Evolutionary conservation across 768 basidiomycete genomes (phyloP).

Genomic region (Hygrophorus russula): DNA sequence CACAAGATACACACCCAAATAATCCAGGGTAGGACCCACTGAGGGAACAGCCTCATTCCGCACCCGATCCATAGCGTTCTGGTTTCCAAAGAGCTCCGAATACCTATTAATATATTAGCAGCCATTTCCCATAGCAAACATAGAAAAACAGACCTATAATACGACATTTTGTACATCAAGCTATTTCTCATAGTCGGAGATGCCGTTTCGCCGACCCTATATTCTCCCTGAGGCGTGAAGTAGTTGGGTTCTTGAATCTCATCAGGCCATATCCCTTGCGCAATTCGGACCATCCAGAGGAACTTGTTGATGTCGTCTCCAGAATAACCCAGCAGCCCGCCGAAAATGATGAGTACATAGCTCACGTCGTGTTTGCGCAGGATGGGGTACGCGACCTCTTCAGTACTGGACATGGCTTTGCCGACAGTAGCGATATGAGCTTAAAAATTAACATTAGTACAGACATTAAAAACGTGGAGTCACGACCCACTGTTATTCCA

Average conservation of each 20-base stretch:
- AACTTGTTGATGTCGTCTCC: conserved; percentile 99
- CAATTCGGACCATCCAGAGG: conserved; percentile 95
- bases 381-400: conserved; percentile 96
- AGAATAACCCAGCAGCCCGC: conserved; percentile 91
- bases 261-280: conserved; percentile 96
- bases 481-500: conserved; percentile 92
- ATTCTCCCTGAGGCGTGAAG: conserved; percentile 89
- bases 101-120: conserved; percentile 38
- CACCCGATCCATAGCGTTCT: conserved; percentile 72
- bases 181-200: conserved; percentile 85
- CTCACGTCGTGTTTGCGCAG: conserved; percentile 95
- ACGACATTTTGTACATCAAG: conserved; percentile 99
- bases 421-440: conserved; percentile 98
- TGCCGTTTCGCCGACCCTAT: conserved; percentile 81
- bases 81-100: conserved; percentile 71
- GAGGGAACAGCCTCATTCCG: conserved; percentile 77
- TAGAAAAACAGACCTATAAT: conserved; percentile 56
- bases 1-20: conserved; percentile 50
- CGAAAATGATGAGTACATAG: conserved; percentile 96
- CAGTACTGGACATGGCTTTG: conserved; percentile 91
- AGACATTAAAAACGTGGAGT: conserved; percentile 1
- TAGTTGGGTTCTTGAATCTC: conserved; percentile 94
- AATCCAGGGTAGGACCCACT: conserved; percentile 73
- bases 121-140: background rate
- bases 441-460: conserved; percentile 16